phyloP scores from a whole-genome alignment of 2,329 filamentous ascomycete species.

The Diplodia intermedia region DNA sequence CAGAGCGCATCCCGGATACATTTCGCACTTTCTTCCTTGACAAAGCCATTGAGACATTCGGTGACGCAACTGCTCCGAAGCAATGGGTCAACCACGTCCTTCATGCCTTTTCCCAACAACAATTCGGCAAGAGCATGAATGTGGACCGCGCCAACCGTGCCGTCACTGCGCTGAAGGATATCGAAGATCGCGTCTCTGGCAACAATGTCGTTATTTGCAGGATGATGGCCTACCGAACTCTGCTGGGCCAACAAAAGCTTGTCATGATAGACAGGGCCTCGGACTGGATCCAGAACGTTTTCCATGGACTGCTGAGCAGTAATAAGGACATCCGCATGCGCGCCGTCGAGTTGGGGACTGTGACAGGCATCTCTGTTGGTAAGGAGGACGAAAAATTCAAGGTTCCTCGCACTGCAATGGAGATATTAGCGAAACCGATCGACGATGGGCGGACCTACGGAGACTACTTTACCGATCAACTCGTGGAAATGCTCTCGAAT shows the following conservation, averaged over 20 bases:
- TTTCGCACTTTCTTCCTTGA: constrained; percentile 84
- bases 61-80: constrained; percentile 74
- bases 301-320: constrained; percentile 80
- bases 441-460: constrained; percentile 68
- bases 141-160: constrained; percentile 72
- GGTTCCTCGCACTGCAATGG: constrained; percentile 69
- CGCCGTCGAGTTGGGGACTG: constrained; percentile 76
- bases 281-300: constrained; percentile 82
- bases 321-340: constrained; percentile 77
- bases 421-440: constrained; percentile 63
- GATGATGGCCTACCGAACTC: constrained; percentile 76
- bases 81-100: constrained; percentile 74
- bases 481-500: constrained; percentile 69
- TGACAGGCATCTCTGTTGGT: constrained; percentile 73
- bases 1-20: constrained; percentile 74
- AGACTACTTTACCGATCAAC: constrained; percentile 69
- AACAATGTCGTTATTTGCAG: constrained; percentile 82
- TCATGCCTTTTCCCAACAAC: constrained; percentile 81
- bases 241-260: constrained; percentile 73
- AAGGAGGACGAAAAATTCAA: constrained; percentile 63
- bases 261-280: constrained; percentile 73
- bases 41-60: constrained; percentile 75
- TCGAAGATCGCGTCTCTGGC: constrained; percentile 76
- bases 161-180: constrained; percentile 71
- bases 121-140: constrained; percentile 80